Evolutionary conservation across 371 early-diverging fungal species (phyloP), one percentile per base, ranked within the genome.

Genomic region (Paraphysoderma sedebokerense): DNA sequence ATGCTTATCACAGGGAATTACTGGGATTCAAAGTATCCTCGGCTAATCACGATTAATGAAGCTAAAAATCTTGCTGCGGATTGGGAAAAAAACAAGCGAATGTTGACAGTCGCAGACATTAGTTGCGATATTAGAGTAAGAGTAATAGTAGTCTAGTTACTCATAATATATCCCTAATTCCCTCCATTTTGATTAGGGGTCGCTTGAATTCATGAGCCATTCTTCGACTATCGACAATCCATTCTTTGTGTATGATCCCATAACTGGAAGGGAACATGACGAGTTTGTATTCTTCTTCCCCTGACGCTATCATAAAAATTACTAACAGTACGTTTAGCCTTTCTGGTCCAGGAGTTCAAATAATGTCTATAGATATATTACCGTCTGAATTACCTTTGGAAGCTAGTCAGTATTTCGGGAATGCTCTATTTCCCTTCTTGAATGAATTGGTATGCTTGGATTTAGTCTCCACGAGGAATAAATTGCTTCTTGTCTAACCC

Each of bases 331-430:
- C 27, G n/a, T 42, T 17, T 52, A 77, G 79, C 53, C 68, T 79
- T 15, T 85, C 83, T 54, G 78, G 70, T 7, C 58, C 68, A 7
- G 97, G 97, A 23, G 74, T 89, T 22, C 89, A 88, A 59, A 79
- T 95, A 55, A 86, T 92, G 82, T 87, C 92, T 4, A 83, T 97
- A 26, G 97, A 97, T 57, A 97, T 89, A 51, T 63, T 97, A 31
- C 97, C 97, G 4, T 85, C 95, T 1, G 95, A 97, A 60, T 66
- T 97, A 44, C 95, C 97, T 6, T 54, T 84, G 17, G 96, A 95
- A 58, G 84, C 93, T 41, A 87, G 88, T 57, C 66, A 85, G 53
- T 81, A 85, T 62, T 97, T 97, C 61, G 82, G 90, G 53, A 67
- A 79, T 44, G 67, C 84, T 5, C 68, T 96, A 12, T 81, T 74